Evolutionary conservation across 768 basidiomycete genomes (phyloP), one percentile per base, ranked within the genome.

Genomic region (Pholiota conissans): DNA sequence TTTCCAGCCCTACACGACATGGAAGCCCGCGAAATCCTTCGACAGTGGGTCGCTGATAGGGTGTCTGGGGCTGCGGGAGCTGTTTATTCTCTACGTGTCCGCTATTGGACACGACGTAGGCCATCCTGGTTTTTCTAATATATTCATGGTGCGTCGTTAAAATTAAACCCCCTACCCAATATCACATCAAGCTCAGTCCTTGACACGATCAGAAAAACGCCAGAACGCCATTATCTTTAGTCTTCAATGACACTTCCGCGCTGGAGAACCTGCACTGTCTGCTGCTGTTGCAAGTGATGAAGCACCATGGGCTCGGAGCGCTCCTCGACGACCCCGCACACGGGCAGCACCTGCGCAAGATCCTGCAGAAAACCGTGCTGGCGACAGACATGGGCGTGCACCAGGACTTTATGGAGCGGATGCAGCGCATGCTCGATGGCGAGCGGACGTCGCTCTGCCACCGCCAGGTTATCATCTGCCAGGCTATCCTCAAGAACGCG

Each of bases 61-160:
- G n/a, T 75, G 73, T 51, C 76, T 90, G 13, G 77, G 73, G 1
- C 83, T 85, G 20, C 79, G 83, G 53, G 95, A 98, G 66, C 73
- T 98, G 13, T 89, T 98, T 65, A 84, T 90, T 1, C 73, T 98
- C 13, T 90, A 89, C 65, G 78, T 99, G 54, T 94, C 93, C 1
- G 95, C 95, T 39, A 93, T 99, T 64, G 97, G 97, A 0, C 97
- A 99, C 68, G 97, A 99, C 71, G 95, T 93, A 16, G 96, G 93
- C 0, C 97, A 99, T 73, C 97, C 97, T 0, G 97, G 97, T 0
- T 83, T 98, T 56, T 90, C 89, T 24, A 98, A 98, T 69, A 76
- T 84, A 13, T 98, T 98, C 74, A 91, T 98, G 91, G 95, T 93
- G 65, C 70, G 85, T 81, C 49, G 10, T 27, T n/a, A 39, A 45